A percentile compares a stretch with the other conserved stretches of the same genome.
These are phyloP conservation scores for Cupressus sempervirens DNA, from an alignment of 75 land plant species.

Conservation along the genomic window DNA sequence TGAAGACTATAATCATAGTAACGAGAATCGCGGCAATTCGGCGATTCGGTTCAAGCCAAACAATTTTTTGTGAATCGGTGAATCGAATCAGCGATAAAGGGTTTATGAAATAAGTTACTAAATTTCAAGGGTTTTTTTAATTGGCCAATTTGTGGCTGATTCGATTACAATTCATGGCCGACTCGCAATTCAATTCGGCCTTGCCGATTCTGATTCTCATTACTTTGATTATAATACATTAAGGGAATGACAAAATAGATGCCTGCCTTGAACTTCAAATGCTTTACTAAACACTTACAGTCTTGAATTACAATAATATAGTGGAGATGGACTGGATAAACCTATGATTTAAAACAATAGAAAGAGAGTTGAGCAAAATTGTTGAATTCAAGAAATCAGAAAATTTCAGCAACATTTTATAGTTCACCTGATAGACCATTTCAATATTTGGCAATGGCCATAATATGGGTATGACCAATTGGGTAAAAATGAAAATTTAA, in stretches of 20 bases:
- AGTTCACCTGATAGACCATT: not conserved
- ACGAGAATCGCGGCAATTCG: too few species aligned
- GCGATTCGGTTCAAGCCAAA: too few species aligned
- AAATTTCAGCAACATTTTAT: not conserved
- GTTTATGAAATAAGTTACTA: too few species aligned
- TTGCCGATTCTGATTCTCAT: too few species aligned
- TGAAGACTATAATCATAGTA: not conserved
- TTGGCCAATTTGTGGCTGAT: too few species aligned
- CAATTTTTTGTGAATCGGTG: too few species aligned
- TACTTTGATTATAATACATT: not conserved
- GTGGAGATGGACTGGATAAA: not conserved
- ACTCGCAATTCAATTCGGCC: too few species aligned
- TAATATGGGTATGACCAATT: not conserved
- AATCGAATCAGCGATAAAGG: too few species aligned
- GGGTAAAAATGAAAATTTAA: not conserved
- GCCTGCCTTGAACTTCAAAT: not conserved
- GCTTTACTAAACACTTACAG: not conserved
- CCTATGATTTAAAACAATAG: not conserved
- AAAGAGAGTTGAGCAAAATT: not conserved
- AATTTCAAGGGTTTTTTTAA: too few species aligned
- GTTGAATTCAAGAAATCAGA: not conserved
- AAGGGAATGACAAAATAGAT: not conserved
- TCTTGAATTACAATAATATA: too few species aligned
- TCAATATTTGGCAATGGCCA: not conserved
- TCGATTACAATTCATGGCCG: too few species aligned